phyloP scores from a whole-genome alignment of 129 eudicot species.

The Mikania micrantha region DNA sequence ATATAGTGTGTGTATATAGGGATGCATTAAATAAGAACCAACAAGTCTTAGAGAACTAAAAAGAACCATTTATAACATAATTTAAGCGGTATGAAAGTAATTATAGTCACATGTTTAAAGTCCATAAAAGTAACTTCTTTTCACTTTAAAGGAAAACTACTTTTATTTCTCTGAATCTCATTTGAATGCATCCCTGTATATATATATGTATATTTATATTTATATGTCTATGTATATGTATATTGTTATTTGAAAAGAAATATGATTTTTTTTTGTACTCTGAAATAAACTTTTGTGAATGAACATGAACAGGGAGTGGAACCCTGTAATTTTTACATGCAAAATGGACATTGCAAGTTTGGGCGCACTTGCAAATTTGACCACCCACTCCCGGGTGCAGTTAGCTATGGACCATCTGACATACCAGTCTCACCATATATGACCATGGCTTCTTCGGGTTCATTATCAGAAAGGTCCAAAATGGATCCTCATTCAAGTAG shows the following conservation, averaged over 20 bases:
- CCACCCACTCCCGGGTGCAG: constrained; percentile 56
- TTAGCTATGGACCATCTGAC: constrained; percentile 52
- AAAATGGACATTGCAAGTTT: constrained; percentile 80
- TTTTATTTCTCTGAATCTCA: too few relatives aligned
- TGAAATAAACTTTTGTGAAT: neutral
- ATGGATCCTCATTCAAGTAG: constrained; percentile 40
- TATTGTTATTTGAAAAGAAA: neutral
- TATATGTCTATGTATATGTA: neutral
- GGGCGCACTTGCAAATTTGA: constrained; percentile 86
- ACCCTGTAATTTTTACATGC: constrained; percentile 79
- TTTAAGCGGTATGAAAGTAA: too few relatives aligned
- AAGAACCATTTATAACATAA: too few relatives aligned
- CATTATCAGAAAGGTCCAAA: constrained; percentile 46
- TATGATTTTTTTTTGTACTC: neutral
- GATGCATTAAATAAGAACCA: too few relatives aligned
- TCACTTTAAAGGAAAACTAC: too few relatives aligned
- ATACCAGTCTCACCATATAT: constrained; percentile 57
- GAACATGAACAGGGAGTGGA: constrained; percentile 75
- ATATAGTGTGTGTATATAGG: too few relatives aligned
- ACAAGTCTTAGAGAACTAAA: too few relatives aligned
- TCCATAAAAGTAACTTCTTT: too few relatives aligned
- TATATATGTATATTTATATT: neutral
- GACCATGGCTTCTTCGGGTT: constrained; percentile 35
- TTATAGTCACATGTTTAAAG: too few relatives aligned
- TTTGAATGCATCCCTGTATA: too few relatives aligned